Base-by-base conservation (phyloP, 208 protist genomes). In the Leishmania tropica region DNA sequence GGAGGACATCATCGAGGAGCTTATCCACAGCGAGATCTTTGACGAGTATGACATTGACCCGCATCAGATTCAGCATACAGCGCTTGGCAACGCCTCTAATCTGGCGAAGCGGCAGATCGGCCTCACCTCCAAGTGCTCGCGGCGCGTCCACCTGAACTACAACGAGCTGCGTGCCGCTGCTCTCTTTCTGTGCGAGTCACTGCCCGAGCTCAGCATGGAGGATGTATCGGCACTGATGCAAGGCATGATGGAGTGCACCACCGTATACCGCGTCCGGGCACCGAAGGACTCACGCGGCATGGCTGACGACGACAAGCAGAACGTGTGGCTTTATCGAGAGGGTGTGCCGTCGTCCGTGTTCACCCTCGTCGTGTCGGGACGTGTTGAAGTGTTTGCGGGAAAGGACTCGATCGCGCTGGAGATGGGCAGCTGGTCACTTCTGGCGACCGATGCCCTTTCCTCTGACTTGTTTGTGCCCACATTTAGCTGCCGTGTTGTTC, bases 1-100 rank as follows among this genome's bases (percentile, higher is more conserved):
- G 83, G 99, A 99, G 82, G 99, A 99, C 81, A 89, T 99, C 54
- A 98, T 99, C 73, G 98, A 99, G 85, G 97, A 99, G 81, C 96
- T 99, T 68, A 98, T 99, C 81, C 93, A 98, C 83, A 98, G 97
- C 74, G 98, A 99, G 86, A 99, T 99, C 85, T 95, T 99, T 45
- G 98, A 99, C 87, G 98, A 99, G 89, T 98, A 97, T 75, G 98
- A 99, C 85, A 78, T 89, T 17, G 93, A 89, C 77, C 92, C 93
- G 19, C 83, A 80, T 21, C 77, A 83, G 42, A 78, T 81, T 31
- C 76, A 78, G 58, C 73, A 83, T 51, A 65, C 77, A 42, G 68
- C 78, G 24, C 45, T 77, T 54, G 60, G 72, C 54, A 83, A 75
- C 68, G 45, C 68, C 42, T 75, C 78, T 58, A 58, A 51, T 42